phyloP scores from a whole-genome alignment of 208 protist genomes.

The Crithidia sp. region DNA sequence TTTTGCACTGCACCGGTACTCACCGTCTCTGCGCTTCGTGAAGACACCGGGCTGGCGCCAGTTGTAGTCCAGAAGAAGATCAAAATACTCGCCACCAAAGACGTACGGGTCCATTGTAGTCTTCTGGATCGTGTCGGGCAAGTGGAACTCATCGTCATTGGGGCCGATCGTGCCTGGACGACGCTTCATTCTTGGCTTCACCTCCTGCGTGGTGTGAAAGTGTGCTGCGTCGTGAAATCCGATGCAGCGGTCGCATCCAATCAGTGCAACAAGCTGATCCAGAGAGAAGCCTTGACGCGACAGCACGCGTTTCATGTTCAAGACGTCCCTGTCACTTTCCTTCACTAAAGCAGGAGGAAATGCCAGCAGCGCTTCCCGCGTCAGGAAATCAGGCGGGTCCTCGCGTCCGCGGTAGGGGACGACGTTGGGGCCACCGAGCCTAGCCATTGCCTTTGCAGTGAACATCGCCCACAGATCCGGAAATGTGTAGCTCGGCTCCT shows the following conservation, averaged over 20 bases:
- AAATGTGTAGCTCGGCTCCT: slow-evolving; percentile 74
- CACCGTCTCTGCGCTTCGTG: slow-evolving; percentile 21
- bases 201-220: slow-evolving; percentile 78
- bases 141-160: slow-evolving; percentile 48
- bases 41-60: slow-evolving; percentile 61
- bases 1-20: slow-evolving; percentile 65
- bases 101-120: slow-evolving; percentile 88
- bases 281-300: slow-evolving; percentile 69
- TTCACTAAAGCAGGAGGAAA: slow-evolving; percentile 50
- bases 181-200: slow-evolving; percentile 65
- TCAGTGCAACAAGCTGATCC: slow-evolving; percentile 78
- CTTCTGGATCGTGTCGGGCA: slow-evolving; percentile 64
- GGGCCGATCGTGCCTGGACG: slow-evolving; percentile 38
- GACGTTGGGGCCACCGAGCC: slow-evolving; percentile 79
- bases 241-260: slow-evolving; percentile 69
- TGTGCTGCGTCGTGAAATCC: slow-evolving; percentile 77
- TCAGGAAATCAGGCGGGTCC: slow-evolving; percentile 36
- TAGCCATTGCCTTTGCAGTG: slow-evolving; percentile 70
- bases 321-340: slow-evolving; percentile 66
- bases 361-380: slow-evolving; percentile 33
- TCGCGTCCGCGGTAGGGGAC: slow-evolving; percentile 58
- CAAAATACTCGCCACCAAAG: slow-evolving; percentile 88
- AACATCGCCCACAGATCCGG: slow-evolving; percentile 86
- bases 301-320: slow-evolving; percentile 80
- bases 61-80: slow-evolving; percentile 83